phyloP scores from a whole-genome alignment of 148 eudicot species.

The Vaccinium darrowii region DNA sequence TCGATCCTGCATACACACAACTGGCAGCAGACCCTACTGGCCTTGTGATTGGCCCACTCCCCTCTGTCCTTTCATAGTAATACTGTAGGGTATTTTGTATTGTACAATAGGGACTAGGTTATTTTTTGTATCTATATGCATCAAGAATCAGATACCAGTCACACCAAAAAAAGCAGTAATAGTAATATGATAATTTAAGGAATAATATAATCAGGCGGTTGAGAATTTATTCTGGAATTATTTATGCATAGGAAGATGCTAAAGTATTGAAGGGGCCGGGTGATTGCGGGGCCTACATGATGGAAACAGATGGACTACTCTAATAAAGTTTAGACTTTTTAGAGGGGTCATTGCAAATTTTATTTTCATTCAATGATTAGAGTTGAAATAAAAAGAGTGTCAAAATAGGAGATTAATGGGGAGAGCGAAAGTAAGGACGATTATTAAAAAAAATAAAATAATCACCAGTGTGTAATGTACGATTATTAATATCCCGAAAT shows the following conservation, averaged over 20 bases:
- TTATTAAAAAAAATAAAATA: too few species aligned
- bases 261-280: neutral
- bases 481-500: too few species aligned
- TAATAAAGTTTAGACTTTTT: neutral
- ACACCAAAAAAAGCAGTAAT: neutral
- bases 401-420: too few species aligned
- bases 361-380: neutral
- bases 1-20: neutral
- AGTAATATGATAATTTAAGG: neutral
- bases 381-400: neutral
- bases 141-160: neutral
- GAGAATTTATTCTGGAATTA: neutral
- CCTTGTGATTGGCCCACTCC: neutral
- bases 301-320: neutral
- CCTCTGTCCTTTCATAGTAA: neutral
- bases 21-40: neutral
- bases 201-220: neutral
- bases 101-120: neutral
- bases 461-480: neutral
- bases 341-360: neutral
- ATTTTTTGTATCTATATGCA: neutral
- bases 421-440: neutral
- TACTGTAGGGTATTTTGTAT: too few species aligned
- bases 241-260: neutral
- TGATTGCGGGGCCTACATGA: constrained; percentile 4